Conservation (phyloP, 768 basidiomycete genomes). For the Lentinus brumalis region DNA sequence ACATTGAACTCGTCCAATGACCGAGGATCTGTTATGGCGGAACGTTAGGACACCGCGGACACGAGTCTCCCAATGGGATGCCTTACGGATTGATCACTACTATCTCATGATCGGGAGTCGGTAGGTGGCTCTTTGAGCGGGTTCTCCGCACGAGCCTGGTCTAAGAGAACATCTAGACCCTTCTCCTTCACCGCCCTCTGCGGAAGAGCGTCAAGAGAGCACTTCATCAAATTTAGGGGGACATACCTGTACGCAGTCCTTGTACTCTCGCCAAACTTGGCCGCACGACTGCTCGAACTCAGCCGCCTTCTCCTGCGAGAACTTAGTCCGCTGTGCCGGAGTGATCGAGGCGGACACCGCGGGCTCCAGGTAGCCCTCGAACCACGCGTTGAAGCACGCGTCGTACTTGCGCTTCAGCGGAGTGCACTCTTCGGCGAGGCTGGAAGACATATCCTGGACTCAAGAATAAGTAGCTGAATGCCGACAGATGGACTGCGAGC, state of each 20-base stretch:
- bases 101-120: slow-evolving; percentile 14
- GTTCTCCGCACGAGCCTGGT: slow-evolving; percentile 58
- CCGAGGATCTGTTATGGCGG: too few species aligned
- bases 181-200: slow-evolving; percentile 82
- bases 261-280: slow-evolving; percentile 78
- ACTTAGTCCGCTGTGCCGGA: slow-evolving; percentile 52
- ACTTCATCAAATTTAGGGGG: neutral
- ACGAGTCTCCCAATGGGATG: neutral
- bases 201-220: neutral
- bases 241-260: slow-evolving; percentile 78
- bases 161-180: slow-evolving; percentile 72
- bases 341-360: slow-evolving; percentile 53
- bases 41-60: too few species aligned
- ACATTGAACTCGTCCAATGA: too few species aligned
- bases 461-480: neutral
- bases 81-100: neutral
- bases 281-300: slow-evolving; percentile 90
- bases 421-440: slow-evolving; percentile 83
- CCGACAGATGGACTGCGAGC: neutral
- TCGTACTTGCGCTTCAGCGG: slow-evolving; percentile 89
- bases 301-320: slow-evolving; percentile 78
- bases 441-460: slow-evolving; percentile 62
- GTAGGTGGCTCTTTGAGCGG: slow-evolving; percentile 48
- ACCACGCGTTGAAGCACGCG: slow-evolving; percentile 96
- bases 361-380: slow-evolving; percentile 94